These are phyloP conservation scores for Multifurca ochricompacta DNA, from an alignment of 768 basidiomycete species.

Conservation along the genomic window DNA sequence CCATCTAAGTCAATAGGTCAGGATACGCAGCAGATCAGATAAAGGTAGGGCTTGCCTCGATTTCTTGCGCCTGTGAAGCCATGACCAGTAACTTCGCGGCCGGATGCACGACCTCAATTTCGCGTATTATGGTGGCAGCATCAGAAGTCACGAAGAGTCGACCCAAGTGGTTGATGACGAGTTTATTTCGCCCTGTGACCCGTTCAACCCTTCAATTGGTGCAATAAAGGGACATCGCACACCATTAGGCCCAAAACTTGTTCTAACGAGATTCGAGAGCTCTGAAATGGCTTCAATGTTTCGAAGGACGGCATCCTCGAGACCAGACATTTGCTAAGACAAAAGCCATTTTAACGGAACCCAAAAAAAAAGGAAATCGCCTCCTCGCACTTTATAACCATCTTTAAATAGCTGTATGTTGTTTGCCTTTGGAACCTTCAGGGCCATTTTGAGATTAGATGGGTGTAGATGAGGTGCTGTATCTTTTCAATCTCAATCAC, in stretches of 20 bases:
- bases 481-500: neutral
- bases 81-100: constrained; percentile 99
- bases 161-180: constrained; percentile 95
- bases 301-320: constrained; percentile 95
- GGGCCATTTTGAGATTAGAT: constrained; percentile 50
- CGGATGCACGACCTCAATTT: constrained; percentile 97
- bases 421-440: constrained; percentile 88
- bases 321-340: constrained; percentile 65
- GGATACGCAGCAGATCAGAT: neutral
- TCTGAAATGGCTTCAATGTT: constrained; percentile 97
- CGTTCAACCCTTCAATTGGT: neutral
- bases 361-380: neutral
- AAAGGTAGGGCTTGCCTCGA: constrained; percentile 55
- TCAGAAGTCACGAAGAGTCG: constrained; percentile 96
- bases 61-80: constrained; percentile 94
- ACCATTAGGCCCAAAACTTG: constrained; percentile 96
- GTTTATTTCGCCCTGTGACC: constrained; percentile 80
- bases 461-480: neutral
- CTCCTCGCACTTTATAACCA: constrained; percentile 73
- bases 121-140: constrained; percentile 96
- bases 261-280: constrained; percentile 88
- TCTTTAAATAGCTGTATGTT: constrained; percentile 94
- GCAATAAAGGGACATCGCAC: constrained; percentile 27
- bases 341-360: neutral
- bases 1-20: constrained; percentile 51